Evolutionary conservation across 2,329 filamentous ascomycete species (phyloP), one percentile per base, ranked within the genome.

Genomic region (Talaromyces verruculosus): DNA sequence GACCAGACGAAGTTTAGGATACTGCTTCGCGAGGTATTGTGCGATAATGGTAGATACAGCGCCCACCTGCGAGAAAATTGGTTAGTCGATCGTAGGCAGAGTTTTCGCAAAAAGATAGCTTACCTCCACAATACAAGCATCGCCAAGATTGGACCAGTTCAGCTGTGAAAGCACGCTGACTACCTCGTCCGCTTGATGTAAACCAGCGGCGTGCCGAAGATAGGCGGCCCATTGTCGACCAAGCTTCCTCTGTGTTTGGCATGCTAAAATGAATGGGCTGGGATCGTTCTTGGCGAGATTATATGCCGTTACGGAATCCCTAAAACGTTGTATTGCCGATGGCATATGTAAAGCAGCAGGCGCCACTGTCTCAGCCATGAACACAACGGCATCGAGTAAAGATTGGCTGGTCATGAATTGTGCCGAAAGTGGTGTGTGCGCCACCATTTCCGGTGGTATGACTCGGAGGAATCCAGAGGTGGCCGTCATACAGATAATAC

Each of bases 401-500:
- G 69, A 73, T 1, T 69, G 75, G 2, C 75, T 72, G 5, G 71
- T 73, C 6, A 80, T 72, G 61, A 81, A 82, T 1, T 67, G 67
- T 0, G 75, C 75, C 2, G 80, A 82, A 13, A 82, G 67, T 0
- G 72, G 49, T 1, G 74, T 82, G 68, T 82, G 80, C 0, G 77
- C 74, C 13, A 83, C 69, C 62, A 72, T 67, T 0, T 72, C 74
- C 0, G 73, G 68, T 37, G 70, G 59, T 0, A 75, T 73, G 65
- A 80, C 77, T 4, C 67, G 63, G 15, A 81, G 73, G 60, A 81
- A 80, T 2, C 77, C 78, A 0, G 65, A 68, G 0, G 74, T 75
- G 6, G 75, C 71, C 10, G 68, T 74, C 69, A 79, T 70, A 10
- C 74, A 73, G 37, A 82, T 68, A 3, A 81, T 69, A 6, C 79